Evolutionary conservation across 306 rosid species (phyloP).

Genomic region (Sicyos edulis): DNA sequence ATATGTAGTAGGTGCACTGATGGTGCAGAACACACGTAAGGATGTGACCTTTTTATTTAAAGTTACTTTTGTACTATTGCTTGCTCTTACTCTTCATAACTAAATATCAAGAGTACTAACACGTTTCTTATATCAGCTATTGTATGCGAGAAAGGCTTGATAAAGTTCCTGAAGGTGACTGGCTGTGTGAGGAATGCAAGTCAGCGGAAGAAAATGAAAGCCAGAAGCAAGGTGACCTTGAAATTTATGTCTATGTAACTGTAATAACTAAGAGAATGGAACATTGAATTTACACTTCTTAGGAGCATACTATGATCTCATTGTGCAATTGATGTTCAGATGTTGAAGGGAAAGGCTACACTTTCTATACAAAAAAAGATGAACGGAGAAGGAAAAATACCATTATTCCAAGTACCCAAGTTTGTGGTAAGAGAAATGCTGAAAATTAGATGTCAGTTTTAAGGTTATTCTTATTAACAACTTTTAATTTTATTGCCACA

Average conservation of each 20-base stretch:
- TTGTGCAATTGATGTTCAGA: slow-evolving; percentile 30
- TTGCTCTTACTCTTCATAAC: slow-evolving; percentile 23
- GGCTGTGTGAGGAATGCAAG: slow-evolving; percentile 92
- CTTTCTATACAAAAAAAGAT: slow-evolving; percentile 5
- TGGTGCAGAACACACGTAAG: slow-evolving; percentile 97
- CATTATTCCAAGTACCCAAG: slow-evolving; percentile 35
- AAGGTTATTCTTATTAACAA: neutral
- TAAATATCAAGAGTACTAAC: slow-evolving; percentile 3
- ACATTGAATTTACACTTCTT: neutral
- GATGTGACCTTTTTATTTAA: slow-evolving; percentile 15
- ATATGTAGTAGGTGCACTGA: slow-evolving; percentile 84
- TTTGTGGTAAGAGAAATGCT: slow-evolving; percentile 55
- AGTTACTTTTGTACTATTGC: slow-evolving; percentile 23
- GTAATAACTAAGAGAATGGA: slow-evolving; percentile 12
- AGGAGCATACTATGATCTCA: slow-evolving; percentile 4
- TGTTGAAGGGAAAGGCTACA: slow-evolving; percentile 27
- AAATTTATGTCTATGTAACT: slow-evolving; percentile 18
- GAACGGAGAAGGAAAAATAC: slow-evolving; percentile 27
- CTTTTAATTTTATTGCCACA: slow-evolving; percentile 4
- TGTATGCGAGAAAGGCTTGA: slow-evolving; percentile 83
- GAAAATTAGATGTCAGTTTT: slow-evolving; percentile 24
- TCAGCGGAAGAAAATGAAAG: slow-evolving; percentile 45
- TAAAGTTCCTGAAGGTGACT: slow-evolving; percentile 68
- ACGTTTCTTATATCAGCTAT: slow-evolving; percentile 43
- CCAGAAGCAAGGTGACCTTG: slow-evolving; percentile 55